Base-by-base conservation (phyloP, 371 early-diverging fungal species). In the Rhizomucor miehei region DNA sequence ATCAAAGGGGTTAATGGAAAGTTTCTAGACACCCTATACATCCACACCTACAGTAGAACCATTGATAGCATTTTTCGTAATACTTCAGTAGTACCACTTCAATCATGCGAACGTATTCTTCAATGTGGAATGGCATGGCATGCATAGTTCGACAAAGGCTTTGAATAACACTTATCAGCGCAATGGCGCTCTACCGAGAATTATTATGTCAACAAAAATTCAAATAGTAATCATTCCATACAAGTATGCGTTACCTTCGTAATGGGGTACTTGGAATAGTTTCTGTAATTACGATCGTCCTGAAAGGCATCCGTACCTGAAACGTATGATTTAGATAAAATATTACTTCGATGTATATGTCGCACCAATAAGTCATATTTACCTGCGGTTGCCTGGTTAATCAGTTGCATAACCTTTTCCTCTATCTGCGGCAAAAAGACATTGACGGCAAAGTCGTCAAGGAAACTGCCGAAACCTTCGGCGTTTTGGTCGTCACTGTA, bases 61-160 rank as follows among this genome's bases (percentile, higher is more conserved):
- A 63, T 34, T 78, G 72, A 40, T 75, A 74, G 52, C 90, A 89
- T 64, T 86, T 87, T 44, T 93, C 94, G 56, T 86, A 88, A 60
- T 83, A 94, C 52, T 84, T 87, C 35, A 81, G 60, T 16, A 89
- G 52, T 5, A 92, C 78, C 51, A 85, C 77, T 55, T 91, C 87
- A 48, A 92, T 76, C 68, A 91, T 86, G n/a, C 79, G 74, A 60
- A 90, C 73, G 60, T 86, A 89, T 65, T 93, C 94, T 10, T 85
- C 82, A 4, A 83, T 76, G 63, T 91, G 90, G 45, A 85, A 85
- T 24, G 91, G 89, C 67, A 94, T 82, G 6, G 66, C 65, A 48
- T 79, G 84, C 57, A 92, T 73, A 25, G 89, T 85, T 8, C 81
- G 69, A 51, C 87, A 87, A 57, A 91, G 70, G 37, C 79, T 82